These are phyloP conservation scores for Thelonectria blattea DNA, from an alignment of 2,329 filamentous ascomycete genomes.

Conservation along the genomic window DNA sequence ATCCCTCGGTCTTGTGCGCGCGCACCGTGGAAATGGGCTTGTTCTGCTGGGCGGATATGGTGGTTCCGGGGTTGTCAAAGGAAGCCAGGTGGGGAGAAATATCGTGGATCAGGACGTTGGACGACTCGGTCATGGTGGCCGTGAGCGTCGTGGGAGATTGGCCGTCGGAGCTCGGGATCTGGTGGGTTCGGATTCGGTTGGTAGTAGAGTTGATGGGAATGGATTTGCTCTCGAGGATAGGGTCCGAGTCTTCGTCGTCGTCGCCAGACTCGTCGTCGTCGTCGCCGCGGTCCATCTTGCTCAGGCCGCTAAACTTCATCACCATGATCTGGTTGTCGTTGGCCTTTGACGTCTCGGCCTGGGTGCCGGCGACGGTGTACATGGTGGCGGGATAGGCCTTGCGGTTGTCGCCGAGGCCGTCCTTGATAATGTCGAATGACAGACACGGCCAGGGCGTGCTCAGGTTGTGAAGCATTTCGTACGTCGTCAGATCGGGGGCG, in stretches of 20 bases:
- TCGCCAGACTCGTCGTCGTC: conserved; percentile 74
- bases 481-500: conserved; percentile 89
- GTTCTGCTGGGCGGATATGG: conserved; percentile 81
- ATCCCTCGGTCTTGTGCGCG: conserved; percentile 92
- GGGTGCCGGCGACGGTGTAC: conserved; percentile 93
- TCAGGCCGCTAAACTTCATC: conserved; percentile 93
- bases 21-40: conserved; percentile 87
- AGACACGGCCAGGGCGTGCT: conserved; percentile 96
- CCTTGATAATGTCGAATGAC: conserved; percentile 90
- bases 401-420: conserved; percentile 85
- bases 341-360: conserved; percentile 76
- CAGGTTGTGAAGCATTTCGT: conserved; percentile 95
- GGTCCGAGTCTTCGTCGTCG: conserved; percentile 80
- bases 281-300: conserved; percentile 78
- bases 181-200: conserved; percentile 90
- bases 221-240: conserved; percentile 89
- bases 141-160: conserved; percentile 81
- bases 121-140: conserved; percentile 90
- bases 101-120: conserved; percentile 90
- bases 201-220: conserved; percentile 88
- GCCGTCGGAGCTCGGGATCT: conserved; percentile 74
- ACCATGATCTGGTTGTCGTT: conserved; percentile 94
- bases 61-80: conserved; percentile 87
- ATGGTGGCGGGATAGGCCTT: conserved; percentile 94
- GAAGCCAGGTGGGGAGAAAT: conserved; percentile 86